Percentiles rank a stretch among this genome's conserved stretches.
These are phyloP conservation scores for Phaeodactylum tricornutum DNA, from an alignment of 108 stramenopile genomes.

Conservation along the genomic window DNA sequence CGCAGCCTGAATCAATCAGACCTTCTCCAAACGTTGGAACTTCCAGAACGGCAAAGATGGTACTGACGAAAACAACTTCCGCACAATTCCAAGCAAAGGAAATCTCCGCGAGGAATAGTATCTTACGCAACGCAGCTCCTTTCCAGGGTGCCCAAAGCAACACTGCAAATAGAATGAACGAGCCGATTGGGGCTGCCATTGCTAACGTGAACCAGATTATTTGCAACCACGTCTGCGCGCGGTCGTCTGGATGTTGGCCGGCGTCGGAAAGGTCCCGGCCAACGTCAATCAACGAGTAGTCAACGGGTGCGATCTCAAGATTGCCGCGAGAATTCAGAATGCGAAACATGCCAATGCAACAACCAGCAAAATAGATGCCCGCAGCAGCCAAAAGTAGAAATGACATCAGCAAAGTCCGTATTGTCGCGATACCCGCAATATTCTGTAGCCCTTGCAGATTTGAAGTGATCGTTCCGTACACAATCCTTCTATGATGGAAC, in stretches of 20 bases:
- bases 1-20: conserved; percentile 21
- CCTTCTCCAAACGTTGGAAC: conserved; percentile 29
- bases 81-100: conserved; percentile 70
- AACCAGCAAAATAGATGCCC: conserved; percentile 30
- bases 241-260: conserved; percentile 27
- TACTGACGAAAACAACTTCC: conserved; percentile 52
- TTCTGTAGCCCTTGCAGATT: no score
- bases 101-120: conserved; percentile 61
- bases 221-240: conserved; percentile 54
- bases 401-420: conserved; percentile 21
- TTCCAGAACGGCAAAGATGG: conserved; percentile 18
- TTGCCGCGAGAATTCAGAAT: conserved; percentile 57
- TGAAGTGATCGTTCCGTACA: conserved; percentile 9
- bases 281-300: conserved; percentile 55
- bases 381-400: conserved; percentile 26
- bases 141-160: conserved; percentile 55
- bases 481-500: conserved; percentile 50
- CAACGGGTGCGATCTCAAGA: conserved; percentile 23
- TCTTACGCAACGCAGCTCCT: conserved; percentile 26
- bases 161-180: conserved; percentile 31
- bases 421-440: conserved; percentile 29
- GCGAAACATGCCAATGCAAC: conserved; percentile 32
- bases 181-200: conserved; percentile 57
- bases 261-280: conserved; percentile 49
- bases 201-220: conserved; percentile 66